Evolutionary conservation across 352 stramenopile genomes (phyloP).

Genomic region (Phytophthora palmivora): DNA sequence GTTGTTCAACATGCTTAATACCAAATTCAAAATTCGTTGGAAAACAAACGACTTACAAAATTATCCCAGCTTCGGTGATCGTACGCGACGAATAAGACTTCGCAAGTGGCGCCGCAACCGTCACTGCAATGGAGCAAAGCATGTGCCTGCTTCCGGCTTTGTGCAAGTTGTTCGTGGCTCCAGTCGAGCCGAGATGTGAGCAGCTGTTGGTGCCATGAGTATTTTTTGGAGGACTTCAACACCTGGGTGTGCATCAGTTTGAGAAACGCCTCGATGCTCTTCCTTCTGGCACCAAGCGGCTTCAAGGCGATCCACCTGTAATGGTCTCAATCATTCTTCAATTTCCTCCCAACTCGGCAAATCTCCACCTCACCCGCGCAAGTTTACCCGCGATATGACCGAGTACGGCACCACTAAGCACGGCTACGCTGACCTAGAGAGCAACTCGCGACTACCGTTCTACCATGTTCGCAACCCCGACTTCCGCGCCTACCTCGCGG

Average conservation of each 20-base stretch:
- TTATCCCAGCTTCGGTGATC: conserved; percentile 15
- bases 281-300: conserved; percentile 8
- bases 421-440: conserved; percentile 40
- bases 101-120: conserved; percentile 13
- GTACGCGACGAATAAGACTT: conserved; percentile 9
- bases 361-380: conserved; percentile 13
- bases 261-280: conserved; percentile 2
- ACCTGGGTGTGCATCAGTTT: conserved; percentile 12
- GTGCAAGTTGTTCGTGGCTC: conserved; percentile 23
- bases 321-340: conserved; percentile 29
- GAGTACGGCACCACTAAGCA: conserved; percentile 46
- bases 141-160: conserved; percentile 26
- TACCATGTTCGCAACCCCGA: conserved; percentile 46
- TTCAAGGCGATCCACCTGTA: conserved; percentile 15
- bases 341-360: conserved; percentile 24
- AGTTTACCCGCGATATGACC: conserved; percentile 20
- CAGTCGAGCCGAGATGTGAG: conserved; percentile 14
- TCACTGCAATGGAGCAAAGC: conserved; percentile 18
- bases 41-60: neutral
- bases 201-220: conserved; percentile 19
- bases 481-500: conserved; percentile 61
- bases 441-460: conserved; percentile 40
- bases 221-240: conserved; percentile 26
- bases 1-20: too few species aligned
- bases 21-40: neutral